Conservation (phyloP, 2,329 filamentous ascomycete species). For the Nigrospora sphaerica region DNA sequence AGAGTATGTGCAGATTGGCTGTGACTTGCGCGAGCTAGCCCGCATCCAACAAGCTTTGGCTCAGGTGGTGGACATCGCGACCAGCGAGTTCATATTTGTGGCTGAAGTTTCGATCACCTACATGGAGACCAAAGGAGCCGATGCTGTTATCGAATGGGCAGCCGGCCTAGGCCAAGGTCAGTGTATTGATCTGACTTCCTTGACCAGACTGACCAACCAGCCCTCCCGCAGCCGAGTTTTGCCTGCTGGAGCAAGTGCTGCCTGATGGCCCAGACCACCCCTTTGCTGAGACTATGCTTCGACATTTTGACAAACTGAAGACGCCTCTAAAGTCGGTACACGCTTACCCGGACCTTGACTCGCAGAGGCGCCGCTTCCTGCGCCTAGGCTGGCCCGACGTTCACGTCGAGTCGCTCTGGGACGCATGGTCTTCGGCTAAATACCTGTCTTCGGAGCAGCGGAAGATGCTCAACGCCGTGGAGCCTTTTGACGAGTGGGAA, state of each 20-base stretch:
- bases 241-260: constrained; percentile 78
- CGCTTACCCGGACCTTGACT: constrained; percentile 57
- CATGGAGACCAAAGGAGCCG: constrained; percentile 68
- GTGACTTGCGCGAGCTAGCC: constrained; percentile 65
- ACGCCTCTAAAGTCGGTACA: constrained; percentile 71
- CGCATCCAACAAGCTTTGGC: constrained; percentile 54
- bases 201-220: not conserved
- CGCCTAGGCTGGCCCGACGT: constrained; percentile 60
- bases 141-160: constrained; percentile 75
- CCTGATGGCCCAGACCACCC: constrained; percentile 73
- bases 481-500: constrained; percentile 95
- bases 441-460: constrained; percentile 59
- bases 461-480: constrained; percentile 57
- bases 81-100: constrained; percentile 66
- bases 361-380: constrained; percentile 63
- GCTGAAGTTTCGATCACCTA: constrained; percentile 91
- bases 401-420: constrained; percentile 66
- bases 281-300: constrained; percentile 80
- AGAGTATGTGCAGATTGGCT: constrained; percentile 72
- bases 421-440: constrained; percentile 65
- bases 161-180: constrained; percentile 60
- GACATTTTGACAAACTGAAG: constrained; percentile 73
- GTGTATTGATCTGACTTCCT: constrained; percentile 7
- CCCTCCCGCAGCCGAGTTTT: constrained; percentile 59
- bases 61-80: constrained; percentile 46